Conservation (phyloP, 495 filamentous ascomycete species). For the Acidomyces sp. region DNA sequence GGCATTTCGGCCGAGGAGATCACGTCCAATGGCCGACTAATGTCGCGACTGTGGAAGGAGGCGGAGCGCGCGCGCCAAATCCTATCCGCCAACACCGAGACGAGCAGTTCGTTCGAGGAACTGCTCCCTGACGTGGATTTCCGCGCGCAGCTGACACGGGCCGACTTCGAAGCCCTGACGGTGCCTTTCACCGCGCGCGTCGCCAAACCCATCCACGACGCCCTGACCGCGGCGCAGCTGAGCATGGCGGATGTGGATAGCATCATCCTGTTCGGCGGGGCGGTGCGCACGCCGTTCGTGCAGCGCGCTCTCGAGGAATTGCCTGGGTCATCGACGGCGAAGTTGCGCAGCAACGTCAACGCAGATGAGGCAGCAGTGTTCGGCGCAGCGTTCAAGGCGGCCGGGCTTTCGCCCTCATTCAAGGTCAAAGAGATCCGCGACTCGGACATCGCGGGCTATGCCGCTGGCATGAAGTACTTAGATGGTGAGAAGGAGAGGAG, state of each 20-base stretch:
- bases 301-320: slow-evolving; percentile 75
- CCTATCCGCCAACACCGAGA: slow-evolving; percentile 83
- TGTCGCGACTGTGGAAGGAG: slow-evolving; percentile 82
- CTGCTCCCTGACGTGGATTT: slow-evolving; percentile 88
- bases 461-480: slow-evolving; percentile 55
- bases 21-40: slow-evolving; percentile 64
- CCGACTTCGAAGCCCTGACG: slow-evolving; percentile 73
- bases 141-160: slow-evolving; percentile 73
- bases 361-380: slow-evolving; percentile 95
- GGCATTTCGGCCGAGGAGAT: slow-evolving; percentile 46
- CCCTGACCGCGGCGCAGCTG: slow-evolving; percentile 59
- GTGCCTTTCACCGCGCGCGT: slow-evolving; percentile 55
- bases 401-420: slow-evolving; percentile 82
- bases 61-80: slow-evolving; percentile 79
- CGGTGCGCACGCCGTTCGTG: slow-evolving; percentile 84
- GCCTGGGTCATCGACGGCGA: slow-evolving; percentile 54
- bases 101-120: slow-evolving; percentile 66
- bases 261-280: slow-evolving; percentile 84
- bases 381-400: slow-evolving; percentile 89
- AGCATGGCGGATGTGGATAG: slow-evolving; percentile 69
- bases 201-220: slow-evolving; percentile 53
- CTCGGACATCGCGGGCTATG: slow-evolving; percentile 58
- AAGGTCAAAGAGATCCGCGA: slow-evolving; percentile 90
- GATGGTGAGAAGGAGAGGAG: slow-evolving; percentile 46
- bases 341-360: slow-evolving; percentile 88